Conservation (phyloP, 176 grass and related monocot species). For the Oryza meridionalis region DNA sequence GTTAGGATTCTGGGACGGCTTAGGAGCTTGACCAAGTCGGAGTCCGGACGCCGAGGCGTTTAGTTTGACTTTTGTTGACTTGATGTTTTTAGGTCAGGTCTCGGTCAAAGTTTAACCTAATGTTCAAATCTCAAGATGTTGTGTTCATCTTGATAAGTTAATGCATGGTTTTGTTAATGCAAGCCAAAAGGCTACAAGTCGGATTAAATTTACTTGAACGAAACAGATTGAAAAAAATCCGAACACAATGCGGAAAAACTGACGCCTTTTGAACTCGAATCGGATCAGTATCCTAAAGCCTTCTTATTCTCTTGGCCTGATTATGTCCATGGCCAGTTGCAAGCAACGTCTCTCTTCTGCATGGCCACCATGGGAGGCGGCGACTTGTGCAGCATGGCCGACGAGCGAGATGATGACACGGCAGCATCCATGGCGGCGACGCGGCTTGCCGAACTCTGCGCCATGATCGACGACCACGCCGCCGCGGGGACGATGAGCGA, state of each 20-base stretch:
- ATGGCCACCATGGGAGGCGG: background rate
- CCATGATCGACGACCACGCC: conserved; percentile 3
- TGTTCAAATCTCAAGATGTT: background rate
- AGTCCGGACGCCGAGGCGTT: conserved; percentile 76
- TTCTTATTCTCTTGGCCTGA: no score
- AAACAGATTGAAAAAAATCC: background rate
- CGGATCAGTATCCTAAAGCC: background rate
- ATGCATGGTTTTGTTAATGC: conserved; percentile 13
- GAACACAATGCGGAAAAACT: background rate
- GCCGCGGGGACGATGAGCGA: background rate
- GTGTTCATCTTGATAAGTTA: background rate
- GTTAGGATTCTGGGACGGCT: conserved; percentile 84
- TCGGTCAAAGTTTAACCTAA: background rate
- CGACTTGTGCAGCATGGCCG: background rate
- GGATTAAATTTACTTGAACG: no score
- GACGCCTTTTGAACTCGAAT: background rate
- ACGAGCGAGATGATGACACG: background rate
- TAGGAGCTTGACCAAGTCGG: conserved; percentile 91
- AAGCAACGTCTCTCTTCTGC: background rate
- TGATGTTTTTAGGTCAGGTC: conserved; percentile 20
- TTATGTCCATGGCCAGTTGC: background rate
- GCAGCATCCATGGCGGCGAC: background rate
- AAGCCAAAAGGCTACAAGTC: background rate
- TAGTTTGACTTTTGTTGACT: conserved; percentile 39
- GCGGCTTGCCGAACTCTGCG: background rate